Base-by-base conservation (phyloP, 305 asterid genomes). In the Rubia tinctorum region DNA sequence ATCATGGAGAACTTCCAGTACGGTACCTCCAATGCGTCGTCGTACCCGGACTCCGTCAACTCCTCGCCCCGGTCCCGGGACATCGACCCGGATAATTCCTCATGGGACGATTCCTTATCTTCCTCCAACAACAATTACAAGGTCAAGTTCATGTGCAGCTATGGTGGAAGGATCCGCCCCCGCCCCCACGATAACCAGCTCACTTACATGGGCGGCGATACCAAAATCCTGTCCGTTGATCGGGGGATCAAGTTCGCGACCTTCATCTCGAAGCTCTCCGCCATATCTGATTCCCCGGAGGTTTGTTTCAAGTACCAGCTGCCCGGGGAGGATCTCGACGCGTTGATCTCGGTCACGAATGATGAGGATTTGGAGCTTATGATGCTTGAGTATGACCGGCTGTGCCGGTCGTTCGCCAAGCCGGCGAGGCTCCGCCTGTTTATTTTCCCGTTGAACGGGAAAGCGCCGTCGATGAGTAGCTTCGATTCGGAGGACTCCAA, bases 241-340 rank as follows among this genome's bases (percentile, higher is more conserved):
- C 77, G 86, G 10, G 69, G 45, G 55, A 69, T 71, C 58, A 78
- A 79, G 67, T 83, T 64, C 49, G 55, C 80, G 0, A 47, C 39
- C 40, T 76, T 83, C 71, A 30, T 83, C 20, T 37, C 77, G 0
- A 83, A 83, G 71, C 81, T 83, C 3, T 74, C 86, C 0, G 76
- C 74, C 2, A 20, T 78, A 0, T 69, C 75, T 10, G 81, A 77
- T 30, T 11, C 75, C 13, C 18, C 61, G 11, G 82, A 77, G 0
- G 81, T 73, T 18, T 75, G 59, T 47, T 83, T 83, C 49, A 83
- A 83, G 81, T 83, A 83, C 73, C 86, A 83, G 71, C 56, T 83
- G 23, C 86, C 86, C 0, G 86, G 86, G 2, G 86, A 83, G 60
- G 86, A 83, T 20, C 82, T 83, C 18, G 86, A 83, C 40, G 86